Conservation (phyloP, 2,329 filamentous ascomycete species). For the Elsinoe australis region DNA sequence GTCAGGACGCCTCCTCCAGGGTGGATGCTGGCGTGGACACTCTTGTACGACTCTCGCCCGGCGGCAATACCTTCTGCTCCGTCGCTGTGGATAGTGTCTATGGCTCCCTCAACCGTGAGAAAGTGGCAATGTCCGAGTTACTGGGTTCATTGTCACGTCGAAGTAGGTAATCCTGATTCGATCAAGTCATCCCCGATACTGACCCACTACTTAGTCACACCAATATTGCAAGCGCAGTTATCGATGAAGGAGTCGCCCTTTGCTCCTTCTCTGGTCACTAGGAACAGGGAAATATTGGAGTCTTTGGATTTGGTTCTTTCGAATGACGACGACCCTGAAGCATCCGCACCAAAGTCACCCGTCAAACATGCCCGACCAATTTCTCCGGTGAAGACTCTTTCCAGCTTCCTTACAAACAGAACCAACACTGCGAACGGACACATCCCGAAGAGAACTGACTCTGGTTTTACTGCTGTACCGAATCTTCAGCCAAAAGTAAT, state of each 20-base stretch:
- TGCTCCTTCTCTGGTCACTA: conserved; percentile 62
- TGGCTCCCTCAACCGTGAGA: conserved; percentile 65
- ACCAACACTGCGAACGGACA: conserved; percentile 25
- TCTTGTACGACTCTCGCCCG: conserved; percentile 53
- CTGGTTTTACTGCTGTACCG: conserved; percentile 17
- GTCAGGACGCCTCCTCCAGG: conserved; percentile 21
- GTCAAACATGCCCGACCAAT: conserved; percentile 53
- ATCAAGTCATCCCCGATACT: no score
- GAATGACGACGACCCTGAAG: conserved; percentile 20
- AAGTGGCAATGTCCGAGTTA: conserved; percentile 64
- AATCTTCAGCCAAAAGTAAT: conserved; percentile 25
- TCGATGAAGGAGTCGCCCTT: conserved; percentile 57
- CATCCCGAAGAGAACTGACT: conserved; percentile 23
- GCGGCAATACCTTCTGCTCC: conserved; percentile 48
- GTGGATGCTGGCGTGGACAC: conserved; percentile 56
- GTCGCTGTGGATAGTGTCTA: conserved; percentile 58
- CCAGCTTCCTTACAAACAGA: conserved; percentile 63
- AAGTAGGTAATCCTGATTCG: no score
- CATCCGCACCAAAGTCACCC: conserved; percentile 23
- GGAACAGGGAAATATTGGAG: conserved; percentile 69
- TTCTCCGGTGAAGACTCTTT: conserved; percentile 87
- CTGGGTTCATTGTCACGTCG: conserved; percentile 66
- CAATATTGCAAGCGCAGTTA: conserved; percentile 63
- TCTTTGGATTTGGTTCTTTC: conserved; percentile 51
- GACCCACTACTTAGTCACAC: conserved; percentile 52